Evolutionary conservation across 164 flowering plant genomes (phyloP).

Genomic region (Warburgia ugandensis): DNA sequence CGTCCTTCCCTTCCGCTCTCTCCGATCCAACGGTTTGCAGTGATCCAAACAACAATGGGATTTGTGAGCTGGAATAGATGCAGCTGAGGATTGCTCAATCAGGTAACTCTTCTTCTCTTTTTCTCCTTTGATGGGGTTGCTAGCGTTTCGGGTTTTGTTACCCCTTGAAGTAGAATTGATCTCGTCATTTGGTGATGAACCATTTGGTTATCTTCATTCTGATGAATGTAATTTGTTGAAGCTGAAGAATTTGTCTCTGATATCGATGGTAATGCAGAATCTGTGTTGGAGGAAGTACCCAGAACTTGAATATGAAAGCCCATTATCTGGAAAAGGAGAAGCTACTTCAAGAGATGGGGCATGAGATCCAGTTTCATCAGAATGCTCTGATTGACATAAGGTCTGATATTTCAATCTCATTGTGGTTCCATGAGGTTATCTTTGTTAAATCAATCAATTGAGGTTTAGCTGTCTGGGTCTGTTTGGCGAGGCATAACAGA

Average conservation of each 20-base stretch:
- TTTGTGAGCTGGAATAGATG: conserved; percentile 31
- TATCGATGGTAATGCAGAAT: conserved; percentile 33
- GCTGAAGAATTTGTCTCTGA: too few relatives aligned
- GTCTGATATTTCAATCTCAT: conserved; percentile 13
- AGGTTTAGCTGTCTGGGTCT: too few relatives aligned
- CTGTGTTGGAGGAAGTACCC: conserved; percentile 37
- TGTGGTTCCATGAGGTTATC: too few relatives aligned
- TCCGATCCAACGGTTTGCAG: too few relatives aligned
- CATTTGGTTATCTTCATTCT: too few relatives aligned
- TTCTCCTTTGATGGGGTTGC: neutral
- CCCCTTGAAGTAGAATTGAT: neutral
- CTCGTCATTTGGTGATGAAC: too few relatives aligned
- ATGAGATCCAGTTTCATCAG: conserved; percentile 32
- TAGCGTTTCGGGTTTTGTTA: neutral
- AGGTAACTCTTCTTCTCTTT: conserved; percentile 32
- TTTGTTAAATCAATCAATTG: too few relatives aligned
- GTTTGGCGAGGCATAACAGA: too few relatives aligned
- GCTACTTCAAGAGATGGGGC: conserved; percentile 33
- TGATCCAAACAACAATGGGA: too few relatives aligned
- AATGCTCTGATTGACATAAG: conserved; percentile 26
- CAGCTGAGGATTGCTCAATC: conserved; percentile 43
- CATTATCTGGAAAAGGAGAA: conserved; percentile 27
- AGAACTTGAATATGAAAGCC: conserved; percentile 24
- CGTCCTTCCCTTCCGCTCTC: too few relatives aligned
- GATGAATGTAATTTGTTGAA: too few relatives aligned